Conservation (phyloP, 2,329 filamentous ascomycete species). For the Ophiocordyceps camponoti-rufipedis region DNA sequence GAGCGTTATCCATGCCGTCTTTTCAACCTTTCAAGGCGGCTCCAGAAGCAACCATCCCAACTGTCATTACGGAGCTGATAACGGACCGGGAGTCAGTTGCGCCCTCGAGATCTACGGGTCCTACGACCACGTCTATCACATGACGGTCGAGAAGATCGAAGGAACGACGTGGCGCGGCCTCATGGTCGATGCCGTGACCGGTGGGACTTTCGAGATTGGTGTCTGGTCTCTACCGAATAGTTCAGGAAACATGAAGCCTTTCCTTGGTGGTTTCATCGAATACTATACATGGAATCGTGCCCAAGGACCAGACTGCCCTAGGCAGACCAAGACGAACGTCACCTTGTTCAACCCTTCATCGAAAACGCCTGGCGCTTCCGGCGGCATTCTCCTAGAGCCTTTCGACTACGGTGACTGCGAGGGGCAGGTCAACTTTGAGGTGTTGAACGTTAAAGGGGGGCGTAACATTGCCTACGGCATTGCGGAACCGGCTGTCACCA, state of each 20-base stretch:
- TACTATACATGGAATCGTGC: background rate
- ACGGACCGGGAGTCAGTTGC: slow-evolving; percentile 8
- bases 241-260: slow-evolving; percentile 1
- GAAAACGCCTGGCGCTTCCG: too few relatives aligned
- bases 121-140: slow-evolving; percentile 5
- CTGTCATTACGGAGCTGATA: slow-evolving; percentile 9
- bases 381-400: too few relatives aligned
- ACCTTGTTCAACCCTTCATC: too few relatives aligned
- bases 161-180: slow-evolving; percentile 6
- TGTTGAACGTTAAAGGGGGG: too few relatives aligned
- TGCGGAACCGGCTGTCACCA: too few relatives aligned
- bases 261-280: slow-evolving; percentile 5
- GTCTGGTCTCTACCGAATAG: slow-evolving; percentile 4
- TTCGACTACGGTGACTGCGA: too few relatives aligned
- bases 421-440: too few relatives aligned
- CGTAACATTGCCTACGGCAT: too few relatives aligned
- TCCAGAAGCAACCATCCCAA: slow-evolving; percentile 3
- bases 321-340: too few relatives aligned
- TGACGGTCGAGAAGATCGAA: slow-evolving; percentile 4
- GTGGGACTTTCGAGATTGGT: slow-evolving; percentile 3
- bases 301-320: too few relatives aligned
- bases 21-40: slow-evolving; percentile 5
- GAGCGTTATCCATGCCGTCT: slow-evolving; percentile 4
- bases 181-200: slow-evolving; percentile 4
- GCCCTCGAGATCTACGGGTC: slow-evolving; percentile 3